Base-by-base conservation (phyloP, 148 eudicot genomes). In the Amaranthus cruentus region DNA sequence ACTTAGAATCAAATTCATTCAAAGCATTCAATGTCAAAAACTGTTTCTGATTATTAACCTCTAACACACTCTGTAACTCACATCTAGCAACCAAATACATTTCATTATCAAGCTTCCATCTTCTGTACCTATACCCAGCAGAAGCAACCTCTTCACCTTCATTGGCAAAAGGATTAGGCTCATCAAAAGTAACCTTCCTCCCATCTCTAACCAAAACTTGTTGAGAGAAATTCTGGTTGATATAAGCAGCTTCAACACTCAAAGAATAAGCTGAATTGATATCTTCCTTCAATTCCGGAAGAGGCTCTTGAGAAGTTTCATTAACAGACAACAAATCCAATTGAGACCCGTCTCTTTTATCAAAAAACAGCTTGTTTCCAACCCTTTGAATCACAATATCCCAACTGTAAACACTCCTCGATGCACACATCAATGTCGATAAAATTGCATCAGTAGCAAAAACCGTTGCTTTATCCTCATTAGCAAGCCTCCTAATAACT, bases 131-230 rank as follows among this genome's bases (percentile, higher is more conserved):
- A 79, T 95, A 95, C 7, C 81, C 98, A 53, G 90, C 96, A 0
- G 98, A 85, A 0, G 98, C 98, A 12, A 87, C 97, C 74, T 95
- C 97, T 14, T 95, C 98, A 0, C 98, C 98, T 62, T 89, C 98
- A 52, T 68, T 90, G 0, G 98, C 98, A 79, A 95, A 95, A 2
- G 98, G 96, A 62, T 95, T 95, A 0, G 85, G 78, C 85, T 95
- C 98, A 51, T 95, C 97, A n/a, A 91, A 95, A 10, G 55, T 54
- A n/a, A 88, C 91, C 86, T 95, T 95, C 28, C 86, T 82, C 52
- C 91, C 96, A 60, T 85, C 97, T 79, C 88, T 84, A 18, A 85
- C 71, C 83, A 95, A 70, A 18, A 89, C 98, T 87, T 94, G 98
- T 84, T 94, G 98, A 2, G 98, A 89, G 60, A 94, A 94, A 64